Conservation (phyloP, 2,329 filamentous ascomycete genomes). For the Hypocreales sp. region DNA sequence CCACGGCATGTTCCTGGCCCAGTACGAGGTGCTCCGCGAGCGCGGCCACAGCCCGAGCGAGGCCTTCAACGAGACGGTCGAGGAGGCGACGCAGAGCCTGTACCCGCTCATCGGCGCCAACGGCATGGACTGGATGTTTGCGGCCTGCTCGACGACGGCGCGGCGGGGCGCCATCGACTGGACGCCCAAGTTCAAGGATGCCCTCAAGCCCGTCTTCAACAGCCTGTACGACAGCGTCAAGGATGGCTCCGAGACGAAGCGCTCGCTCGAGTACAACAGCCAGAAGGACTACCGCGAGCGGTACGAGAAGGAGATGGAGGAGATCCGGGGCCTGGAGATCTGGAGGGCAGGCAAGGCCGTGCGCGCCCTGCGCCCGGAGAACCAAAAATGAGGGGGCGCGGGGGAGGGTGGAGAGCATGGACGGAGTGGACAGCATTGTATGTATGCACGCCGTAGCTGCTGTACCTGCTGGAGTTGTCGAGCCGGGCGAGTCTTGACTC, state of each 20-base stretch:
- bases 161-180: constrained; percentile 98
- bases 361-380: constrained; percentile 70
- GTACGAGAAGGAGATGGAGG: constrained; percentile 96
- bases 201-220: constrained; percentile 98
- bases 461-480: too few species aligned
- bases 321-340: constrained; percentile 97
- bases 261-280: constrained; percentile 93
- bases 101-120: constrained; percentile 96
- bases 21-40: constrained; percentile 99
- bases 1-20: constrained; percentile 99
- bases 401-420: too few species aligned
- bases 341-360: constrained; percentile 98
- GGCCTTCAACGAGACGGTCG: constrained; percentile 99
- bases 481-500: too few species aligned
- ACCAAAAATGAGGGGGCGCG: constrained; percentile 61
- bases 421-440: too few species aligned
- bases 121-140: constrained; percentile 99
- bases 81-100: constrained; percentile 95
- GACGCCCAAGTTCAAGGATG: constrained; percentile 93
- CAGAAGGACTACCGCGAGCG: constrained; percentile 92
- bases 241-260: constrained; percentile 85
- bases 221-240: constrained; percentile 86
- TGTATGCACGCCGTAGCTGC: too few species aligned
- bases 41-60: constrained; percentile 93
- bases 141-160: constrained; percentile 96